Base-by-base conservation (phyloP, 305 asterid species). In the Solanum hybrid region DNA sequence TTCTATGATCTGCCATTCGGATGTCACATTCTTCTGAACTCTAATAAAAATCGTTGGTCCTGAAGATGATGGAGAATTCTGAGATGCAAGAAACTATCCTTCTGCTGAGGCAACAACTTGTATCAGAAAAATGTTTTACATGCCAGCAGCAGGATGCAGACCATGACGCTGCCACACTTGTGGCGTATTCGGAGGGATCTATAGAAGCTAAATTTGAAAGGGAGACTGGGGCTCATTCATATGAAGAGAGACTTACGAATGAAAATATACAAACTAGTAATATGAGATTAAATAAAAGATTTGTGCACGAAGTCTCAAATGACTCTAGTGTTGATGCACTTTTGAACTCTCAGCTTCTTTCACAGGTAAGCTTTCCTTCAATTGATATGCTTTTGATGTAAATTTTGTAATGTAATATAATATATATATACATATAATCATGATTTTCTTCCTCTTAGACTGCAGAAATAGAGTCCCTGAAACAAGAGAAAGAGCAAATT, bases 401-500 rank as follows among this genome's bases (percentile, higher is more conserved):
- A 78, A 26, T 78, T 64, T 78, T 64, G 6, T 24, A 45, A 77
- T 69, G 31, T 24, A 24, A 66, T 86, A 71, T 84, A 73, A 56
- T 88, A 81, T 13, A 27, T 34, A 34, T 34, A 17, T 15, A 73
- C 24, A 22, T 29, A 31, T 31, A 31, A 31, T 75, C 22, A 85
- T 79, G 38, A 51, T 76, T 82, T 90, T 87, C 86, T 84, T 86
- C 88, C 88, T 45, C 87, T 31, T 89, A 96, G 98, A 94, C 95
- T 93, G 94, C 95, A 89, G 98, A 96, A 92, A 93, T 96, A 89
- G 96, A 96, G 92, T 92, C 95, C 79, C 89, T 96, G 92, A 95
- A 93, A 92, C 96, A 93, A 94, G 98, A 94, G 92, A 96, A 91
- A 88, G 90, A 88, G 82, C 92, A 92, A 90, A 93, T 94, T 82